Evolutionary conservation across 371 early-diverging fungal species (phyloP).

Genomic region (Paraphysoderma sedebokerense): DNA sequence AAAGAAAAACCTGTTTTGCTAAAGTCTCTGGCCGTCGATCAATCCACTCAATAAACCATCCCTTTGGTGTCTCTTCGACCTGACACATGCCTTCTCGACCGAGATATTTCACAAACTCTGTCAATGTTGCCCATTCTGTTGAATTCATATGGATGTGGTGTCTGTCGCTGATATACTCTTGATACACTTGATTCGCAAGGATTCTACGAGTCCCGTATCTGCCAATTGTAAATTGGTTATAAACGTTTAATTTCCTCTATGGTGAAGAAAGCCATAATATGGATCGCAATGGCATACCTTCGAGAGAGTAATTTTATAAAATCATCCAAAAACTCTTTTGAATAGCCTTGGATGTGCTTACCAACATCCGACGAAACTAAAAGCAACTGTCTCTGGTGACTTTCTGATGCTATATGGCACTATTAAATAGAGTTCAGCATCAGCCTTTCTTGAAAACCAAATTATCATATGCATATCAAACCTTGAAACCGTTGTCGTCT

Average conservation of each 20-base stretch:
- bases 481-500: slow-evolving; percentile 93
- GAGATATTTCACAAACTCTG: slow-evolving; percentile 68
- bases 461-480: slow-evolving; percentile 1
- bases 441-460: neutral
- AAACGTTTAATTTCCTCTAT: too few species aligned
- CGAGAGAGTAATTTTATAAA: slow-evolving; percentile 54
- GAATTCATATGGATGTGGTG: slow-evolving; percentile 93
- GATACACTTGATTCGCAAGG: slow-evolving; percentile 81
- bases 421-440: neutral
- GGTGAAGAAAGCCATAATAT: too few species aligned
- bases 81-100: slow-evolving; percentile 64
- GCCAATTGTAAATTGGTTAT: too few species aligned
- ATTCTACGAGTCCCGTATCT: slow-evolving; percentile 72
- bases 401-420: slow-evolving; percentile 77
- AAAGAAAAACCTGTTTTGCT: too few species aligned
- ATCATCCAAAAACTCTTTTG: slow-evolving; percentile 50
- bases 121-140: slow-evolving; percentile 73
- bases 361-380: slow-evolving; percentile 71
- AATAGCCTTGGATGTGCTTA: slow-evolving; percentile 43
- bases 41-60: slow-evolving; percentile 80
- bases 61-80: slow-evolving; percentile 81
- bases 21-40: slow-evolving; percentile 76
- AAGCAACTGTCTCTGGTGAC: slow-evolving; percentile 84
- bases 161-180: slow-evolving; percentile 80
- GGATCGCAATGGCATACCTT: slow-evolving; percentile 14